Evolutionary conservation across 371 early-diverging fungal species (phyloP), one percentile per base, ranked within the genome.

Genomic region (Rhizopus delemar): DNA sequence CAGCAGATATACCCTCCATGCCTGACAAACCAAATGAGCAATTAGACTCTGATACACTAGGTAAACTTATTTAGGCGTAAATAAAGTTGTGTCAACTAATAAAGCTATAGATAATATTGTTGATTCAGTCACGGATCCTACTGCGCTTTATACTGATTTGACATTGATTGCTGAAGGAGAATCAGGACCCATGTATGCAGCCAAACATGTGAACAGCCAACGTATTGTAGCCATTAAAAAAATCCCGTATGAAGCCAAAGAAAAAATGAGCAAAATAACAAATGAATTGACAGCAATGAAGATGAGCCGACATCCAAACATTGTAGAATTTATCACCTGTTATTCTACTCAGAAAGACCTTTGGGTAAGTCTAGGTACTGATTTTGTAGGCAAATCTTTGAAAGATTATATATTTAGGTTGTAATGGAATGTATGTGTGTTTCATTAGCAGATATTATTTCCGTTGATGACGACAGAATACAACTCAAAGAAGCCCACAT

Each of bases 381-480:
- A 22, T 22, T 22, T 2, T 22, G 22, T 22, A 22, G 22, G 22
- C 22, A 22, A 22, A 22, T 22, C 22, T 22, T 22, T 22, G 22
- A 22, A 22, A 1, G 22, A 22, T 22, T 22, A 22, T 22, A 22
- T 22, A 22, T 22, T 22, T 82, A 86, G 87, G 78, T 90, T 46
- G 87, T 87, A 22, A 90, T 87, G 86, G 92, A 91, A 66, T 88
- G 82, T 53, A 91, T 91, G 90, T 88, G 87, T 61, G 81, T 89
- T 11, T 87, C 92, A 1, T 71, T 91, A 13, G 86, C 90, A 3
- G 90, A 91, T 62, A 71, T 90, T 12, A 81, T 90, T 53, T 86
- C 84, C 2, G 74, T 84, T 34, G 79, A 83, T 59, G 5, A 82
- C 57, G 67, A 71, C 11, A 77, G 70, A 8, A 68, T 72, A 4